Evolutionary conservation across 306 rosid species (phyloP).

Genomic region (Lupinus albus): DNA sequence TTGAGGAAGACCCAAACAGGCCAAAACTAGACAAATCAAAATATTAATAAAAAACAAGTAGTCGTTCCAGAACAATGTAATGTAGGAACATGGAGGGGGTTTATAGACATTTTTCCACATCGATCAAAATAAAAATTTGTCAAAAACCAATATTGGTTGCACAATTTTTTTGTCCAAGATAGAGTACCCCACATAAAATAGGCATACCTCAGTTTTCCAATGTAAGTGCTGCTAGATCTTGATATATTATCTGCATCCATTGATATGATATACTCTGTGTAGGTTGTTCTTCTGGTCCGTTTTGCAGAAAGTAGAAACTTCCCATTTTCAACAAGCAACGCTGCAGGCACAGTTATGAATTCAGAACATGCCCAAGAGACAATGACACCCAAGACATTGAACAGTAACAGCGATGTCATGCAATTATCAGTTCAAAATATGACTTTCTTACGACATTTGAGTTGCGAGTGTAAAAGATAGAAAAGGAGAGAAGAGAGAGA

Average conservation of each 20-base stretch:
- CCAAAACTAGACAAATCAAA: not conserved
- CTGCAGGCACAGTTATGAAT: constrained; percentile 50
- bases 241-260: constrained; percentile 83
- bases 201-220: constrained; percentile 79
- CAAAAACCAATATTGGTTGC: not conserved
- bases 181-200: no score
- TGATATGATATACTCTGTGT: constrained; percentile 86
- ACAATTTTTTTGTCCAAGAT: not conserved
- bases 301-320: constrained; percentile 94
- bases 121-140: not conserved
- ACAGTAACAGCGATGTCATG: not conserved
- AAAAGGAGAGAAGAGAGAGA: no score
- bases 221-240: constrained; percentile 77
- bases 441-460: not conserved
- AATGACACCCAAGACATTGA: not conserved
- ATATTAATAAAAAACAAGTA: constrained; percentile 1
- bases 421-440: constrained; percentile 26
- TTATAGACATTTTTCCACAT: no score
- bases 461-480: no score
- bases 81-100: not conserved
- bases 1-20: not conserved
- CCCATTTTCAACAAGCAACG: constrained; percentile 84
- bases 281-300: constrained; percentile 77
- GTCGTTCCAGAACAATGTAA: constrained; percentile 1
- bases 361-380: constrained; percentile 21